These are phyloP conservation scores for Phytophthora crassamura DNA, from an alignment of 352 stramenopile species.

Conservation along the genomic window DNA sequence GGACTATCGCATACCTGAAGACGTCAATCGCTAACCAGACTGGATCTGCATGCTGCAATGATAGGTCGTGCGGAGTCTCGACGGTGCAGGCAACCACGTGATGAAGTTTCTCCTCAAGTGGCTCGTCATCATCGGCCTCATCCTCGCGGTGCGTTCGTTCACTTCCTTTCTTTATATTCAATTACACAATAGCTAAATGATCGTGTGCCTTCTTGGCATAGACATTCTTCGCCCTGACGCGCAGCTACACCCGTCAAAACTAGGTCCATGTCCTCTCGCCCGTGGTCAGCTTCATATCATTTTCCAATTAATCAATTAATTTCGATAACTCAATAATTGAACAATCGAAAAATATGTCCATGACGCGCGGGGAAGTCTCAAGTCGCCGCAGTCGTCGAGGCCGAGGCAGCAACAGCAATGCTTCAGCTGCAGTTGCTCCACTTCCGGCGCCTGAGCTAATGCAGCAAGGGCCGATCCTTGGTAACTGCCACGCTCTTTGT, in stretches of 20 bases:
- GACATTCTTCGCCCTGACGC: conserved; percentile 11
- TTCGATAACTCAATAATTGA: neutral
- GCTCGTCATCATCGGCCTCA: conserved; percentile 55
- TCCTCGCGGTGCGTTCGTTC: conserved; percentile 51
- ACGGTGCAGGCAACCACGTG: conserved; percentile 54
- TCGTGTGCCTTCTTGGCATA: neutral
- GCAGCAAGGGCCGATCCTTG: conserved; percentile 29
- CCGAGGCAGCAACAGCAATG: neutral
- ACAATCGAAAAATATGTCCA: neutral
- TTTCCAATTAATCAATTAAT: neutral
- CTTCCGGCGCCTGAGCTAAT: neutral
- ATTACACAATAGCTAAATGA: neutral
- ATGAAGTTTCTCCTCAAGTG: conserved; percentile 69
- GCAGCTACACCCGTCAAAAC: neutral
- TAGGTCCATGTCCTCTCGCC: neutral
- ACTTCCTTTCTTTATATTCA: too few species aligned
- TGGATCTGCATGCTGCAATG: neutral
- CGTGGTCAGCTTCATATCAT: too few species aligned
- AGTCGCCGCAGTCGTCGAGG: conserved; percentile 3
- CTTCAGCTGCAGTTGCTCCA: neutral
- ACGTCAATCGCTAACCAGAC: neutral
- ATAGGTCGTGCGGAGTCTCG: conserved; percentile 72
- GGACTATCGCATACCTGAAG: neutral
- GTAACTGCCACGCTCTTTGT: conserved; percentile 44
- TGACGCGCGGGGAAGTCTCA: conserved; percentile 2